These are phyloP conservation scores for Chionographis japonica DNA, from an alignment of 106 monocot species.

Conservation along the genomic window DNA sequence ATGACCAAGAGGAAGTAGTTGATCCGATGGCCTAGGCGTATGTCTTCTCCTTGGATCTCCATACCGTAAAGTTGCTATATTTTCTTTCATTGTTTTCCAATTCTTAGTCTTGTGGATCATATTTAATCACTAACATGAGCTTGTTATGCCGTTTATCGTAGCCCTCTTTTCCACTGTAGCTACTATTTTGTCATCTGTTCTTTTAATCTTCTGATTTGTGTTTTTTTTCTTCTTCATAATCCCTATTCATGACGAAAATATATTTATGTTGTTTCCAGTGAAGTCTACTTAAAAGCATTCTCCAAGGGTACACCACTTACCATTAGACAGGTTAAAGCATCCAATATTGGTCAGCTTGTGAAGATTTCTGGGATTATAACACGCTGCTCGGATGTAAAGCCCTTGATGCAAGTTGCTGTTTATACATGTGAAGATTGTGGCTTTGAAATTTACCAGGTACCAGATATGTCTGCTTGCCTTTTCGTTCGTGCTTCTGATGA, in stretches of 20 bases:
- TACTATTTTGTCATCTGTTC: background rate
- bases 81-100: too few species aligned
- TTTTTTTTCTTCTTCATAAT: background rate
- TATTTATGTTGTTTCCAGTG: conserved; percentile 48
- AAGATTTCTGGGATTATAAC: conserved; percentile 94
- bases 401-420: conserved; percentile 99
- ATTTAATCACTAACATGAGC: too few species aligned
- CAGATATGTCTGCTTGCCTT: too few species aligned
- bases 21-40: too few species aligned
- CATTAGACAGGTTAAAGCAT: conserved; percentile 89
- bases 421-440: conserved; percentile 99
- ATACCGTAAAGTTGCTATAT: too few species aligned
- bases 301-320: conserved; percentile 83
- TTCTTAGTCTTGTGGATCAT: too few species aligned
- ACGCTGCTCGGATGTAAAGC: conserved; percentile 98
- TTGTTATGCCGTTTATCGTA: background rate
- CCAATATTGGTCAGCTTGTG: conserved; percentile 94
- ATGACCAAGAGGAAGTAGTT: too few species aligned
- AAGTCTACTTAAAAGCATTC: conserved; percentile 92
- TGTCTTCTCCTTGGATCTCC: too few species aligned
- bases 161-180: background rate
- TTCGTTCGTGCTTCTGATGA: too few species aligned
- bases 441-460: conserved; percentile 98
- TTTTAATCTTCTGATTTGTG: background rate
- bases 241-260: background rate